Conservation (phyloP, 768 basidiomycete genomes). For the Dacryopinax spathularia region DNA sequence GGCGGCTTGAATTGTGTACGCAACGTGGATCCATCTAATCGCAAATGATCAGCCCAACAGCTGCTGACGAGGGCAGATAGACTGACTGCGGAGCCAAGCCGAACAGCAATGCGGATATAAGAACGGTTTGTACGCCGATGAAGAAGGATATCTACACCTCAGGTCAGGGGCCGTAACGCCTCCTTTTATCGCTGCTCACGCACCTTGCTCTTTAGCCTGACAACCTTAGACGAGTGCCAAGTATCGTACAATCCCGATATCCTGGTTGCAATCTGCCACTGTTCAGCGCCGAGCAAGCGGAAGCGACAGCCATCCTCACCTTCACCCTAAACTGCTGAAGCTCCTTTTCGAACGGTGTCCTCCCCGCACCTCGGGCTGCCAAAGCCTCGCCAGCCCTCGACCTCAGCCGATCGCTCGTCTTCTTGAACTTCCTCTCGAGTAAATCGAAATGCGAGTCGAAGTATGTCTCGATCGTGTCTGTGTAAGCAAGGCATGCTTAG, state of each 20-base stretch:
- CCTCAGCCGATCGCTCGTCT: conserved; percentile 73
- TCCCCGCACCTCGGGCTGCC: conserved; percentile 45
- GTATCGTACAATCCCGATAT: conserved; percentile 62
- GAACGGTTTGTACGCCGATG: conserved; percentile 79
- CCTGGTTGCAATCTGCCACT: conserved; percentile 54
- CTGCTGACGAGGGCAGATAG: background rate
- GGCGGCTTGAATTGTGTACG: conserved; percentile 63
- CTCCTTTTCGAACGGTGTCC: conserved; percentile 62
- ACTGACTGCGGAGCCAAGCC: conserved; percentile 67
- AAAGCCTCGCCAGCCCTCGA: conserved; percentile 62
- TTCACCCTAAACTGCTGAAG: conserved; percentile 74
- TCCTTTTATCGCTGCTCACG: background rate
- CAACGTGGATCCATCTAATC: conserved; percentile 69
- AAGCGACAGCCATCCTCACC: conserved; percentile 30
- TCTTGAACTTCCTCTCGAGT: conserved; percentile 61
- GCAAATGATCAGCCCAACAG: background rate
- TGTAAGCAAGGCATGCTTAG: background rate
- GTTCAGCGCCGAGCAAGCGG: background rate
- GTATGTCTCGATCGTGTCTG: conserved; percentile 89
- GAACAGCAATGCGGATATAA: conserved; percentile 72
- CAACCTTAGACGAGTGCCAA: conserved; percentile 87
- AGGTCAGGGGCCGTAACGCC: background rate
- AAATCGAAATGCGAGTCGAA: conserved; percentile 64
- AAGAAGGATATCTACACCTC: conserved; percentile 58
- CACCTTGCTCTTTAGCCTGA: conserved; percentile 60